Evolutionary conservation across 2,329 filamentous ascomycete genomes (phyloP).

Genomic region (Chaetomium globosum): DNA sequence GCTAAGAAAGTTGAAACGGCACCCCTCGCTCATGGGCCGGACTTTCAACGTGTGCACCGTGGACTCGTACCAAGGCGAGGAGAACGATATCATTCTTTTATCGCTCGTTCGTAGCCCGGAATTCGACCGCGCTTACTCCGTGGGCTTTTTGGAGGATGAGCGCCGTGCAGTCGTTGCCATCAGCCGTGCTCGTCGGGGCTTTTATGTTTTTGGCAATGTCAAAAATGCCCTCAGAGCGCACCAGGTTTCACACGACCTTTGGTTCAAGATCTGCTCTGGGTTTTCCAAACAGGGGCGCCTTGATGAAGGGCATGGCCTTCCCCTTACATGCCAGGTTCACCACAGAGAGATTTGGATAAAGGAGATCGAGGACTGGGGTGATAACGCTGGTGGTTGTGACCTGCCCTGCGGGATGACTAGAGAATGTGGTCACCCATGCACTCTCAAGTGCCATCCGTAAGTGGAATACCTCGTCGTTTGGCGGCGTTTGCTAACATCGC

Average conservation of each 20-base stretch:
- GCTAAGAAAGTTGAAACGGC: slow-evolving; percentile 49
- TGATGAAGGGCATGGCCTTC: slow-evolving; percentile 51
- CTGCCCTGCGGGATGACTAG: slow-evolving; percentile 48
- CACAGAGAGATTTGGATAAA: slow-evolving; percentile 53
- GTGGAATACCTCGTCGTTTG: slow-evolving; percentile 19
- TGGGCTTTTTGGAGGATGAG: slow-evolving; percentile 73
- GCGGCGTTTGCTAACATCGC: neutral
- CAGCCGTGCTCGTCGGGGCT: slow-evolving; percentile 72
- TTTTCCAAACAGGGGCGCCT: slow-evolving; percentile 47
- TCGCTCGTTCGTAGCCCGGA: slow-evolving; percentile 76
- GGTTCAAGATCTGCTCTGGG: slow-evolving; percentile 55
- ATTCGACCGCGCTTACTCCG: slow-evolving; percentile 44
- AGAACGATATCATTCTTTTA: slow-evolving; percentile 80
- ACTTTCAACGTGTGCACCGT: slow-evolving; percentile 72
- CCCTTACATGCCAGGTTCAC: slow-evolving; percentile 67
- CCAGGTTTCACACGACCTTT: slow-evolving; percentile 46
- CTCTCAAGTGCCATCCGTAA: slow-evolving; percentile 56
- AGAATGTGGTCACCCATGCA: slow-evolving; percentile 57
- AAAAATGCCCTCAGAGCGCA: slow-evolving; percentile 53
- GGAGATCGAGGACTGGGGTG: slow-evolving; percentile 54
- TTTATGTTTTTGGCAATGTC: slow-evolving; percentile 84
- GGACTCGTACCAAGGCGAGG: slow-evolving; percentile 88
- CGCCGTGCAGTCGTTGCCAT: slow-evolving; percentile 63
- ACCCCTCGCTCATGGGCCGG: slow-evolving; percentile 37
- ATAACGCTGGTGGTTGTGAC: slow-evolving; percentile 57